These are phyloP conservation scores for Pythium pectinolyticum DNA, from an alignment of 352 stramenopile genomes.

Conservation along the genomic window DNA sequence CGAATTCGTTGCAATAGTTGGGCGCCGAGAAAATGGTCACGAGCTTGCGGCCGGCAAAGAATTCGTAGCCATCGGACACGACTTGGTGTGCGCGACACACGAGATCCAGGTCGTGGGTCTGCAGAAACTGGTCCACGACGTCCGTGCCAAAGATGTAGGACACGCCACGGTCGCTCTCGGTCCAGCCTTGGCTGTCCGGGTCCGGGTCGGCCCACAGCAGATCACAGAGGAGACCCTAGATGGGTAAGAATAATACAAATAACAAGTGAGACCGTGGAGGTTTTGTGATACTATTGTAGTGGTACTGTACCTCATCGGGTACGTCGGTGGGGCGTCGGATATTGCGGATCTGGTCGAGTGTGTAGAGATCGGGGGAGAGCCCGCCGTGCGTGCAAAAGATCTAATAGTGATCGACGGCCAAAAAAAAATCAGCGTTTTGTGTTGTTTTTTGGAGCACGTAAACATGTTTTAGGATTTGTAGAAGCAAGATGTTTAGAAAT, in stretches of 20 bases:
- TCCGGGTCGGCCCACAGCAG: slow-evolving; percentile 88
- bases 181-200: slow-evolving; percentile 91
- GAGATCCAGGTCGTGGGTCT: slow-evolving; percentile 96
- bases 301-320: slow-evolving; percentile 78
- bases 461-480: too few relatives aligned
- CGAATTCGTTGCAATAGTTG: slow-evolving; percentile 99
- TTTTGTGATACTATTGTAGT: too few relatives aligned
- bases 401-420: too few relatives aligned
- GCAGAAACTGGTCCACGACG: slow-evolving; percentile 97
- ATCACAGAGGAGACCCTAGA: slow-evolving; percentile 74
- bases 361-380: slow-evolving; percentile 94
- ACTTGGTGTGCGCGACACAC: slow-evolving; percentile 98
- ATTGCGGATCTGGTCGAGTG: slow-evolving; percentile 95
- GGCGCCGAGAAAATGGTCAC: slow-evolving; percentile 99
- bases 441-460: too few relatives aligned
- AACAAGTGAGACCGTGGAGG: neutral
- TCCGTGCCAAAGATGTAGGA: slow-evolving; percentile 99
- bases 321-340: slow-evolving; percentile 84
- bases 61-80: slow-evolving; percentile 99
- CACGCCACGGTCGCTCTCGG: slow-evolving; percentile 96
- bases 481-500: neutral
- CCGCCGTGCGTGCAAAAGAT: slow-evolving; percentile 98
- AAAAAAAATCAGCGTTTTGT: neutral
- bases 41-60: slow-evolving; percentile 97
- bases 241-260: too few relatives aligned